A percentile compares a stretch with the other conserved stretches of the same genome.
These are phyloP conservation scores for Phoenix roebelenii DNA, from an alignment of 176 grass and related monocot species.

Conservation along the genomic window DNA sequence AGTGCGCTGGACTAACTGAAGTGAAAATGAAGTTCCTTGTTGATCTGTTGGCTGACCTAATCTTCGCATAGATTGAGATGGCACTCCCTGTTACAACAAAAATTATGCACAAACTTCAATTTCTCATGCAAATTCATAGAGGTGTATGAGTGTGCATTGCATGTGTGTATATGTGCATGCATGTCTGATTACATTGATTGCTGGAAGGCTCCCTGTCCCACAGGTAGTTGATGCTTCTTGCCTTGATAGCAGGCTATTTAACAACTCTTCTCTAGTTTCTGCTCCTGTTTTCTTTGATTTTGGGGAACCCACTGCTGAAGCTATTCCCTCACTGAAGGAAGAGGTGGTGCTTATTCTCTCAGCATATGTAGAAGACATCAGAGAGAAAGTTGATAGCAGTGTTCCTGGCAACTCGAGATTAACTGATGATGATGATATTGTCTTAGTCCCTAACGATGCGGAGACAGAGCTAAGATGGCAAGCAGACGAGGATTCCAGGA, in stretches of 20 bases:
- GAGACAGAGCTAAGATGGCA: conserved; percentile 30
- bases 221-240: conserved; percentile 43
- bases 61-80: conserved; percentile 30
- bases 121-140: conserved; percentile 4
- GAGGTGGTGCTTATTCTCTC: conserved; percentile 67
- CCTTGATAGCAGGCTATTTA: conserved; percentile 51
- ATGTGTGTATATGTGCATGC: conserved; percentile 1
- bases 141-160: no score
- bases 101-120: conserved; percentile 14
- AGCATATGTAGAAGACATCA: conserved; percentile 49
- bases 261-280: conserved; percentile 82
- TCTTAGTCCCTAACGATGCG: conserved; percentile 30
- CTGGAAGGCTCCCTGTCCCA: conserved; percentile 31
- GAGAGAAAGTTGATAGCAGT: conserved; percentile 22
- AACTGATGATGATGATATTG: conserved; percentile 3
- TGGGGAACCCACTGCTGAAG: conserved; percentile 60
- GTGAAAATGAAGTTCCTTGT: conserved; percentile 67
- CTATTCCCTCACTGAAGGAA: conserved; percentile 80
- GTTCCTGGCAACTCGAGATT: conserved; percentile 38
- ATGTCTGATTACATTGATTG: conserved; percentile 53
- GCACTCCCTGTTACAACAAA: conserved; percentile 42
- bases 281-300: conserved; percentile 89
- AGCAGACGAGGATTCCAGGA: conserved; percentile 32
- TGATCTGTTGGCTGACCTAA: conserved; percentile 41
- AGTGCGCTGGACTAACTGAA: conserved; percentile 86